Evolutionary conservation across 129 eudicot species (phyloP).

Genomic region (Dittrichia graveolens): DNA sequence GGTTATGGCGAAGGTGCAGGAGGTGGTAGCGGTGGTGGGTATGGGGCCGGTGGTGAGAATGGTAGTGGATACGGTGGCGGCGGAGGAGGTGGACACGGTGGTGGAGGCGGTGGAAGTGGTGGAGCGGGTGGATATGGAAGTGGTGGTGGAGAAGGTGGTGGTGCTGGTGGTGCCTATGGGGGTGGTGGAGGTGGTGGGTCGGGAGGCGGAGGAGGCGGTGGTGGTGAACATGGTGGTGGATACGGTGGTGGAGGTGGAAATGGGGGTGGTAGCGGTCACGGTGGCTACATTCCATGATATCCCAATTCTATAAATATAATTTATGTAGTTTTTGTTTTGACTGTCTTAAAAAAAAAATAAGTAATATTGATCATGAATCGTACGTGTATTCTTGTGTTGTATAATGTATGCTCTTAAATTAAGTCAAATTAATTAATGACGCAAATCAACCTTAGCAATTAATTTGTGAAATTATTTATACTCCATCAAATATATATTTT

Average conservation of each 20-base stretch:
- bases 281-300: conserved; percentile 48
- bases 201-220: conserved; percentile 38
- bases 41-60: conserved; percentile 27
- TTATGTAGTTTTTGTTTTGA: background rate
- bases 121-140: conserved; percentile 30
- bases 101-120: conserved; percentile 38
- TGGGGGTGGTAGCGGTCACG: conserved; percentile 45
- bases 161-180: conserved; percentile 43
- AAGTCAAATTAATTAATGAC: conserved; percentile 10
- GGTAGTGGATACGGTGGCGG: conserved; percentile 30
- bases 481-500: background rate
- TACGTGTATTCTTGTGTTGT: conserved; percentile 11
- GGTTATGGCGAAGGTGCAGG: conserved; percentile 44
- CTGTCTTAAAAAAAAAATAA: conserved; percentile 8
- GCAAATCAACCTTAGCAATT: background rate
- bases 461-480: background rate
- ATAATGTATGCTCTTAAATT: conserved; percentile 9
- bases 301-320: background rate
- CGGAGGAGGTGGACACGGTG: conserved; percentile 36
- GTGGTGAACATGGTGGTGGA: conserved; percentile 27
- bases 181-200: conserved; percentile 43
- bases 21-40: conserved; percentile 36
- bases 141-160: conserved; percentile 39
- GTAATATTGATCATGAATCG: background rate
- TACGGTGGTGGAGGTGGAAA: conserved; percentile 50